phyloP scores from a whole-genome alignment of 1,284 basidiomycete genomes.

The Cerrena zonata region DNA sequence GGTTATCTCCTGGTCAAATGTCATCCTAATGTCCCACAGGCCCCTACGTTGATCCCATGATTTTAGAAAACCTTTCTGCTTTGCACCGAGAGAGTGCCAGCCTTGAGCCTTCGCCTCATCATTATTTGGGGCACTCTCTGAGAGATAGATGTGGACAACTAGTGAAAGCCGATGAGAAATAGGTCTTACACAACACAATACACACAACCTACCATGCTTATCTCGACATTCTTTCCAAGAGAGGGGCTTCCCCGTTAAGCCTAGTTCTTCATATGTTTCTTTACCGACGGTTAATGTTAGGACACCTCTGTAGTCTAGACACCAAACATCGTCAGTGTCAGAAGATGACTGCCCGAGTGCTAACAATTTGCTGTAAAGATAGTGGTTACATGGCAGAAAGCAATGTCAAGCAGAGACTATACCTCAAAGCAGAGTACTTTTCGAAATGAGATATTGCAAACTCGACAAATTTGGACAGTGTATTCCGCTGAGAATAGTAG shows the following conservation, averaged over 20 bases:
- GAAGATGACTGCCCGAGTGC: conserved; percentile 29
- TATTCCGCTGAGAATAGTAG: conserved; percentile 38
- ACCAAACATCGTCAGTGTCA: conserved; percentile 51
- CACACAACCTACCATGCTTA: conserved; percentile 46
- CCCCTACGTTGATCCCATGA: conserved; percentile 24
- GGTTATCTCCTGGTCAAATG: too few species aligned
- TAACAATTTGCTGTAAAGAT: too few species aligned
- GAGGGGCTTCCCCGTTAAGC: conserved; percentile 46
- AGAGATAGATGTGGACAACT: conserved; percentile 43
- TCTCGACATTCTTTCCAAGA: conserved; percentile 37
- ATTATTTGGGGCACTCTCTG: neutral
- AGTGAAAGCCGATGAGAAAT: too few species aligned
- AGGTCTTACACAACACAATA: too few species aligned
- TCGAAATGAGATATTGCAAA: conserved; percentile 22
- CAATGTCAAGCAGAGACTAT: too few species aligned
- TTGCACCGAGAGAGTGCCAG: conserved; percentile 12
- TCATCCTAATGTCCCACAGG: conserved; percentile 37
- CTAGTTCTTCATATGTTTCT: conserved; percentile 51
- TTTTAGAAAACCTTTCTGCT: conserved; percentile 31
- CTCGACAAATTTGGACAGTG: conserved; percentile 38
- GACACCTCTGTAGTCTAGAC: conserved; percentile 51
- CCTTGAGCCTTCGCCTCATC: neutral
- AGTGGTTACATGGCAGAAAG: too few species aligned
- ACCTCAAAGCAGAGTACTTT: conserved; percentile 13
- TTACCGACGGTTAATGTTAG: conserved; percentile 51